These are phyloP conservation scores for Amylocarpus encephaloides DNA, from an alignment of 2,329 filamentous ascomycete genomes.

Conservation along the genomic window DNA sequence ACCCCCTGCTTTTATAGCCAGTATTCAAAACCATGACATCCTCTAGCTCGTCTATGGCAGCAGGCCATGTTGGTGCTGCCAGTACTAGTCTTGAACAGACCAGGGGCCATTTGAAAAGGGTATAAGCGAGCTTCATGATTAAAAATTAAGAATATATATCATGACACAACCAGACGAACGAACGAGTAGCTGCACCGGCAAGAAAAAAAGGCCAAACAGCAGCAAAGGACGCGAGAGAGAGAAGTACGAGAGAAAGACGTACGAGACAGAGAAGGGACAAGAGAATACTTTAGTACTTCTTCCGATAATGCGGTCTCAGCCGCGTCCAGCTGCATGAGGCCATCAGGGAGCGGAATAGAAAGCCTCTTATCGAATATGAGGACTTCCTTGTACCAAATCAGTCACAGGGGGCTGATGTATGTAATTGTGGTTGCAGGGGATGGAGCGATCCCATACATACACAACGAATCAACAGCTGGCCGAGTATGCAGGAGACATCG, in stretches of 20 bases:
- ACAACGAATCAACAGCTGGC: too few species aligned
- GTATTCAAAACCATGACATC: slow-evolving; percentile 56
- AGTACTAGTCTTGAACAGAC: slow-evolving; percentile 12
- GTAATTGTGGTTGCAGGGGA: too few species aligned
- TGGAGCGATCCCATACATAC: too few species aligned
- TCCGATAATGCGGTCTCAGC: slow-evolving; percentile 16
- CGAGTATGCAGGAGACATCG: too few species aligned
- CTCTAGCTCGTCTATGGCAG: slow-evolving; percentile 53
- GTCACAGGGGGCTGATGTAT: too few species aligned
- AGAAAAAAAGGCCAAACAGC: slow-evolving; percentile 4
- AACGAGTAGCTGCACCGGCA: slow-evolving; percentile 21
- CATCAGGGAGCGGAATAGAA: neutral
- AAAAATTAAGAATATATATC: slow-evolving; percentile 12
- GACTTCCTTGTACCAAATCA: too few species aligned
- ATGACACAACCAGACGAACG: slow-evolving; percentile 13
- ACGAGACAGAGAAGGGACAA: slow-evolving; percentile 1
- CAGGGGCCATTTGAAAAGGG: slow-evolving; percentile 13
- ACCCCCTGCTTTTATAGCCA: slow-evolving; percentile 48
- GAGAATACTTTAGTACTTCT: slow-evolving; percentile 9
- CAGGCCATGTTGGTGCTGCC: slow-evolving; percentile 55
- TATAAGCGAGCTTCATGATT: slow-evolving; percentile 23
- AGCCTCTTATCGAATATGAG: neutral
- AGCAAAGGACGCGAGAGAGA: slow-evolving; percentile 1
- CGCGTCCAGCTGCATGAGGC: slow-evolving; percentile 4
- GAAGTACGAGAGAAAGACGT: too few species aligned